phyloP scores from a whole-genome alignment of 2,329 filamentous ascomycete genomes.

The Zasmidium cellare region DNA sequence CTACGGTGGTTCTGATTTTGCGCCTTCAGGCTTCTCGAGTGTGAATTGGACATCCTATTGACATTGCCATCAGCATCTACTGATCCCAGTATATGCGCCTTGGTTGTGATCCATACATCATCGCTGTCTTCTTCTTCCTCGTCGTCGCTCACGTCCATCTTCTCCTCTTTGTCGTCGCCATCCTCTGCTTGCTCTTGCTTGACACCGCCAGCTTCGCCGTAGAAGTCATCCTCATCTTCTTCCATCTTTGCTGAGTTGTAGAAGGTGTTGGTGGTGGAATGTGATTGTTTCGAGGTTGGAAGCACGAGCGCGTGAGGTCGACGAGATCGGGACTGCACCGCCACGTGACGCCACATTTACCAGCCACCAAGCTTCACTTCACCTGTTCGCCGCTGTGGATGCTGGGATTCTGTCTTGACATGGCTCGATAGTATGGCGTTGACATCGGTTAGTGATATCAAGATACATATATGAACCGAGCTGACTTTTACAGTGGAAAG shows the following conservation, averaged over 20 bases:
- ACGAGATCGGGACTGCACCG: neutral
- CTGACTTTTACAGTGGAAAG: constrained; percentile 75
- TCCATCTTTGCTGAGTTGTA: constrained; percentile 39
- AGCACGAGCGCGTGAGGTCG: constrained; percentile 7
- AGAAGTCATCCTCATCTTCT: constrained; percentile 55
- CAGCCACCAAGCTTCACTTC: constrained; percentile 6
- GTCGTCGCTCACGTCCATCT: constrained; percentile 46
- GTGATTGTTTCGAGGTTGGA: constrained; percentile 5
- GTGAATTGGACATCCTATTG: constrained; percentile 55
- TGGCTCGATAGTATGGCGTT: constrained; percentile 35
- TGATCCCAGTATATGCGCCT: neutral
- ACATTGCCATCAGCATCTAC: constrained; percentile 6
- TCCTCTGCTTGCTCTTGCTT: constrained; percentile 30
- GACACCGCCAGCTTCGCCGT: constrained; percentile 30
- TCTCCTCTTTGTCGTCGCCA: constrained; percentile 38
- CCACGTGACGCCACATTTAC: neutral
- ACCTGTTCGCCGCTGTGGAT: neutral
- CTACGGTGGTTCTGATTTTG: constrained; percentile 27
- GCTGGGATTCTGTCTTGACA: constrained; percentile 13
- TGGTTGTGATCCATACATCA: constrained; percentile 30
- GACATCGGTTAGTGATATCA: constrained; percentile 30
- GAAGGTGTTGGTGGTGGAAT: neutral
- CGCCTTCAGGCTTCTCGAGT: constrained; percentile 46
- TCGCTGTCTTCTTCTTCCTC: constrained; percentile 48
- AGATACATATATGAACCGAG: neutral